phyloP scores from a whole-genome alignment of 352 stramenopile genomes.

The Globisporangium megalacanthum region DNA sequence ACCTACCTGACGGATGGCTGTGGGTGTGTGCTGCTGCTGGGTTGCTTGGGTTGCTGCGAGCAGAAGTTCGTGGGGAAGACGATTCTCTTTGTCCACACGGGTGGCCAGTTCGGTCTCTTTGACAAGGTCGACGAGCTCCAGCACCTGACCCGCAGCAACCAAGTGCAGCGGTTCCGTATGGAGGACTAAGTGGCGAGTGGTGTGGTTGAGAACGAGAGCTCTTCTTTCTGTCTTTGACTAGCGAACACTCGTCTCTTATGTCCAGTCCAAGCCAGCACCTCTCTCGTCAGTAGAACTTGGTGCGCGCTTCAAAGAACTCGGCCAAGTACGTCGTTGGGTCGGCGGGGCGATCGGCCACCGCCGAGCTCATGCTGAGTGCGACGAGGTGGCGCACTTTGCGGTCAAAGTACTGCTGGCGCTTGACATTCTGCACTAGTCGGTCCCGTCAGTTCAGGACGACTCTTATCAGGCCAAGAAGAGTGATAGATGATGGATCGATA shows the following conservation, averaged over 20 bases:
- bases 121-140: conserved; percentile 86
- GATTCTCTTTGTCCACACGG: conserved; percentile 91
- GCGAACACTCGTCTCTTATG: no score
- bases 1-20: neutral
- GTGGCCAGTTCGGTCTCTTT: conserved; percentile 88
- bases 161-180: conserved; percentile 58
- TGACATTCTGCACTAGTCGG: conserved; percentile 34
- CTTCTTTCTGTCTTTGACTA: neutral
- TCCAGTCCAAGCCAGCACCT: no score
- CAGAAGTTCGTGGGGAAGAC: conserved; percentile 78
- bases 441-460: neutral
- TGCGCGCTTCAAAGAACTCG: conserved; percentile 64
- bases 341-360: conserved; percentile 53
- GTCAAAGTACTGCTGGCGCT: conserved; percentile 68
- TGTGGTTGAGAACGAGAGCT: neutral
- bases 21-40: neutral
- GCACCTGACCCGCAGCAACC: conserved; percentile 35
- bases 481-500: no score
- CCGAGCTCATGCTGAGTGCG: conserved; percentile 50
- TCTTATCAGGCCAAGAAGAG: neutral
- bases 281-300: conserved; percentile 47
- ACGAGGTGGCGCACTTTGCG: conserved; percentile 73
- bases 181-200: conserved; percentile 15
- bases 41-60: neutral
- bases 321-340: conserved; percentile 47